Base-by-base conservation (phyloP, 2,329 filamentous ascomycete species). In the Neophaeococcomyces mojaviensis region DNA sequence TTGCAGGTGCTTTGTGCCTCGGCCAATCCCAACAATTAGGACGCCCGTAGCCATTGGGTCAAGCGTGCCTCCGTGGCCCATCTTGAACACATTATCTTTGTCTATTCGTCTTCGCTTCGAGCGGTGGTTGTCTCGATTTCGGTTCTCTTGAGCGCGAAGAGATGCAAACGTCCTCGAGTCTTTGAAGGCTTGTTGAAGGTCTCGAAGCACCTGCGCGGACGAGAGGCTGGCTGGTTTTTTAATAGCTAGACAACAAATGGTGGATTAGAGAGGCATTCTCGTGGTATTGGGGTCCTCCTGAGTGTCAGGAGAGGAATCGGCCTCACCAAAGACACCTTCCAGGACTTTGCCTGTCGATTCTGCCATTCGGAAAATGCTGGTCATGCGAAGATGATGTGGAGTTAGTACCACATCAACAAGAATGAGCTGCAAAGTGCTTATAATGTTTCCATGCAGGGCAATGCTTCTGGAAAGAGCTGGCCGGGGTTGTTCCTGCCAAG, bases 41-140 rank as follows among this genome's bases (percentile, higher is more conserved):
- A 98, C 86, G 37, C 92, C 92, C 1, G 89, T 95, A 7, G 92
- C 92, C 58, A 96, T 76, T 20, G 92, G 92, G 61, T 98, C 92
- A 15, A 98, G 77, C 1, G 92, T 98, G 35, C 92, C 92, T 50
- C 92, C 92, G 68, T 98, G 92, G 28, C 92, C 92, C 60, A 97
- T 86, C 72, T 97, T 98, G 56, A 97, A 80, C 76, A 49, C 82
- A 77, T 55, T 75, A 73, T 55, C 75, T 74, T 61, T 84, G 78
- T 48, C 71, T 70, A 48, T 75, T 71, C 48, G 62, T 86, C 82
- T 54, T 70, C 66, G 13, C 71, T 64, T 48, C 78, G 77, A 39
- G 70, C 72, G 1, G 66, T 66, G 46, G 71, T 71, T 56, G 3
- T 36, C 45, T 15, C 50, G 48, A 30, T 48, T 42, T 30, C 47